Base-by-base conservation (phyloP, 2,329 filamentous ascomycete species). In the Aspergillus oerlinghausenensis region DNA sequence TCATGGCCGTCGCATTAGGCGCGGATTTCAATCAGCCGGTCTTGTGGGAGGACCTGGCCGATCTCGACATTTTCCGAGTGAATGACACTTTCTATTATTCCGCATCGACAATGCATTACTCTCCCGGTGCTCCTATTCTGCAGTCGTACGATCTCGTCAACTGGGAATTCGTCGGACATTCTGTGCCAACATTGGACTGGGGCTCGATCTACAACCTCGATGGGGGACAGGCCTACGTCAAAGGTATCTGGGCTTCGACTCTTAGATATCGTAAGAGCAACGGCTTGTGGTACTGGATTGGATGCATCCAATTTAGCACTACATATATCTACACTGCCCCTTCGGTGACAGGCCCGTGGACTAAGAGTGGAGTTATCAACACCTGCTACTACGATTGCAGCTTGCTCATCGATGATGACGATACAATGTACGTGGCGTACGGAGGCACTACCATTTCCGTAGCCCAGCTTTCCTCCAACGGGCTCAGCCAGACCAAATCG, bases 331-430 rank as follows among this genome's bases (percentile, higher is more conserved):
- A 79, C 61, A 83, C 81, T 0, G 75, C 82, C 0, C 51, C 68
- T 3, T 66, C 68, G 9, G 72, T 72, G 4, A 70, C 70, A 1
- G 79, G 77, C 0, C 77, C 78, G 0, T 82, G 79, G 79, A 73
- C 59, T 10, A 70, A 75, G 49, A 60, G 63, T 40, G 71, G 67
- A 1, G 73, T 65, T 8, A 68, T 77, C 17, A 68, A 68, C 0
- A 74, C 65, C 1, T 86, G 82, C 67, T 84, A 82, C 62, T 86
- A 86, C 61, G 83, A 86, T 65, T 77, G 73, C 19, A 82, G 84
- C 0, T 67, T 86, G 0, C 66, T 85, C n/a, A 77, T 86, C 35
- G 83, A 85, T 51, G 80, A 83, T 25, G 77, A 85, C 32, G 83
- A 84, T 55, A 81, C 77, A 0, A 81, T 85, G 75, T 86, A 85